Percentiles rank a stretch among this genome's conserved stretches.
Evolutionary conservation across 2,329 filamentous ascomycete genomes (phyloP).

Genomic region (Ilyonectria mors-panacis): DNA sequence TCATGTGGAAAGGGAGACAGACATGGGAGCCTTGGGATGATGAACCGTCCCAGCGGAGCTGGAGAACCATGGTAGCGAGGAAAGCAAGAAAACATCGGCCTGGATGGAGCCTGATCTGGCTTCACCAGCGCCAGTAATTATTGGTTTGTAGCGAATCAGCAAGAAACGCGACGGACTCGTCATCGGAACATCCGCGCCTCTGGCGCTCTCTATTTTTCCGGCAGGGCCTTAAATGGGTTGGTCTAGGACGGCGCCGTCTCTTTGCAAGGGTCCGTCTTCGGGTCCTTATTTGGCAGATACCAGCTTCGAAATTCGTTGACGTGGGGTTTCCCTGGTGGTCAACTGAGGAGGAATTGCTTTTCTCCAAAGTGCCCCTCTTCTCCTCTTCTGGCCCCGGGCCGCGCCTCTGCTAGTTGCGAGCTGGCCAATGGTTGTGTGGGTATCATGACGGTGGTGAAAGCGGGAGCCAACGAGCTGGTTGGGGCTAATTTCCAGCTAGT

Average conservation of each 20-base stretch:
- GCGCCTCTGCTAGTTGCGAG: conserved; percentile 37
- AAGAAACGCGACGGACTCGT: conserved; percentile 21
- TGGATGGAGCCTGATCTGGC: conserved; percentile 12
- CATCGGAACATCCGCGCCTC: conserved; percentile 15
- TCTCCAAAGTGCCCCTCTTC: conserved; percentile 11
- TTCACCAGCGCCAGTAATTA: conserved; percentile 9
- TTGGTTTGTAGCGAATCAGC: background rate
- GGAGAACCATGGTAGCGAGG: conserved; percentile 31
- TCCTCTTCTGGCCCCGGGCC: conserved; percentile 30
- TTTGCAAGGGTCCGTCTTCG: conserved; percentile 11
- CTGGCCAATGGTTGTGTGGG: conserved; percentile 30
- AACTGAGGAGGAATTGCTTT: conserved; percentile 25
- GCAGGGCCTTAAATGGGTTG: conserved; percentile 9
- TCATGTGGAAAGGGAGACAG: conserved; percentile 39
- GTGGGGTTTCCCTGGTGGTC: conserved; percentile 20
- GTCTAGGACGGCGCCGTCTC: conserved; percentile 9
- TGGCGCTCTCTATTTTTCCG: conserved; percentile 12
- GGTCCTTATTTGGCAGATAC: background rate
- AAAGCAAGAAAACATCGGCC: conserved; percentile 8
- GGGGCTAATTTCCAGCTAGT: conserved; percentile 30
- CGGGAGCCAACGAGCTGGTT: conserved; percentile 30
- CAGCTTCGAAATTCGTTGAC: conserved; percentile 12
- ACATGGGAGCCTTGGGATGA: conserved; percentile 32
- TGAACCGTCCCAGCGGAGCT: conserved; percentile 44
- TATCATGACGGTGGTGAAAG: conserved; percentile 36